Evolutionary conservation across 192 early-diverging fungal species (phyloP).

Genomic region (Ramicandelaber brevisporus): DNA sequence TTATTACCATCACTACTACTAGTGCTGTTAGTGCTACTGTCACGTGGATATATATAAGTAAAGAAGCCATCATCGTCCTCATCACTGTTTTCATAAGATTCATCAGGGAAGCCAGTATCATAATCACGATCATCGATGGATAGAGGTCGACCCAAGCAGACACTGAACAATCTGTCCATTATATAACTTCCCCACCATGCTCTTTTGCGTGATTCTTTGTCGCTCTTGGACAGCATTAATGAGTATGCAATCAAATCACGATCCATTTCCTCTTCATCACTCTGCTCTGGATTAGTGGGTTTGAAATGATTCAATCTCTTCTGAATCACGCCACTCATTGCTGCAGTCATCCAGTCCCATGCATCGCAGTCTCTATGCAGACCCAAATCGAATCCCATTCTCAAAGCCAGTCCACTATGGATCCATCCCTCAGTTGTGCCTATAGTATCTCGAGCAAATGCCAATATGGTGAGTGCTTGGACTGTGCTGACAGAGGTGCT

Average conservation of each 20-base stretch:
- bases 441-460: no score
- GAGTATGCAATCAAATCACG: no score
- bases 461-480: conserved; percentile 27
- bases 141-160: conserved; percentile 28
- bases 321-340: no score
- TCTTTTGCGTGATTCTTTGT: conserved; percentile 33
- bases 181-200: conserved; percentile 56
- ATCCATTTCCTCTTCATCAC: no score
- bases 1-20: no score
- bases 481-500: conserved; percentile 25
- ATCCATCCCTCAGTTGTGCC: conserved; percentile 38
- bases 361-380: conserved; percentile 41
- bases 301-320: no score
- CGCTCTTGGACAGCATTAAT: no score
- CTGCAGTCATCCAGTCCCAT: no score
- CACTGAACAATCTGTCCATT: conserved; percentile 35
- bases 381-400: conserved; percentile 55
- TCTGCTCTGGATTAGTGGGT: no score
- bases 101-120: conserved; percentile 12
- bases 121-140: conserved; percentile 16
- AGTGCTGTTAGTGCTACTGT: no score
- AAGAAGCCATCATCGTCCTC: conserved; percentile 11
- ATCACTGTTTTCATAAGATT: conserved; percentile 13
- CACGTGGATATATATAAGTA: conserved; percentile 1
- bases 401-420: conserved; percentile 45